Evolutionary conservation across 2,329 filamentous ascomycete genomes (phyloP).

Genomic region (Alternaria conjuncta): DNA sequence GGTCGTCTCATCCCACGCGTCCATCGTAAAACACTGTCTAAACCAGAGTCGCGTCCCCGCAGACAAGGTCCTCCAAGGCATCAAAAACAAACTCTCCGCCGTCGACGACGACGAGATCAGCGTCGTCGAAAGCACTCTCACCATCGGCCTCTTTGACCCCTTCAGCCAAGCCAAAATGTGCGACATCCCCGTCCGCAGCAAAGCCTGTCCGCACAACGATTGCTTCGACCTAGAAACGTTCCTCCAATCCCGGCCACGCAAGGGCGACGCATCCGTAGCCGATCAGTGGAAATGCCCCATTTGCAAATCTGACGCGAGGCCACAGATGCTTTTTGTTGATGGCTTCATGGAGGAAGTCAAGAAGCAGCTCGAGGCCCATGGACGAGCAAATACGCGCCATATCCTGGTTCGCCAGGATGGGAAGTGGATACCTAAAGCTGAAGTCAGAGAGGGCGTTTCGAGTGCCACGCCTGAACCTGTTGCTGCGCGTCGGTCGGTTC

Average conservation of each 20-base stretch:
- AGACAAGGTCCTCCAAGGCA: conserved; percentile 61
- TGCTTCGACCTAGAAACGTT: conserved; percentile 91
- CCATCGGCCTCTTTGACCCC: conserved; percentile 56
- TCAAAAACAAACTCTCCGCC: conserved; percentile 59
- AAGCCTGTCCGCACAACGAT: conserved; percentile 75
- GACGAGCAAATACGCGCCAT: conserved; percentile 61
- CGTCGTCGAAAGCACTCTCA: conserved; percentile 49
- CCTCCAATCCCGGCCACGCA: conserved; percentile 56
- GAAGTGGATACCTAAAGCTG: conserved; percentile 64
- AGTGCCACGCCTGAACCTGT: not conserved
- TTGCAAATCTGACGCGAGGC: conserved; percentile 78
- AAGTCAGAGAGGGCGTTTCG: conserved; percentile 10
- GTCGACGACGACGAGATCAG: conserved; percentile 67
- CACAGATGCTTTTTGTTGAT: conserved; percentile 73
- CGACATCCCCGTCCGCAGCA: conserved; percentile 73
- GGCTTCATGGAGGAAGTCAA: conserved; percentile 73
- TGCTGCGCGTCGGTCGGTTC: not conserved
- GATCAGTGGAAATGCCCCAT: conserved; percentile 90
- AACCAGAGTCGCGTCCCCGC: conserved; percentile 48
- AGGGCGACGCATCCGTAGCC: conserved; percentile 48
- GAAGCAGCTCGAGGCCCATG: conserved; percentile 57
- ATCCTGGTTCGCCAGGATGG: conserved; percentile 71
- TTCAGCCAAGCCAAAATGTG: conserved; percentile 62
- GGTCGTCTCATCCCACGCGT: conserved; percentile 56
- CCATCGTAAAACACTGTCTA: conserved; percentile 42